A percentile compares a stretch with the other conserved stretches of the same genome.
These are phyloP conservation scores for Penicillium riverlandense DNA, from an alignment of 495 filamentous ascomycete genomes.

Conservation along the genomic window DNA sequence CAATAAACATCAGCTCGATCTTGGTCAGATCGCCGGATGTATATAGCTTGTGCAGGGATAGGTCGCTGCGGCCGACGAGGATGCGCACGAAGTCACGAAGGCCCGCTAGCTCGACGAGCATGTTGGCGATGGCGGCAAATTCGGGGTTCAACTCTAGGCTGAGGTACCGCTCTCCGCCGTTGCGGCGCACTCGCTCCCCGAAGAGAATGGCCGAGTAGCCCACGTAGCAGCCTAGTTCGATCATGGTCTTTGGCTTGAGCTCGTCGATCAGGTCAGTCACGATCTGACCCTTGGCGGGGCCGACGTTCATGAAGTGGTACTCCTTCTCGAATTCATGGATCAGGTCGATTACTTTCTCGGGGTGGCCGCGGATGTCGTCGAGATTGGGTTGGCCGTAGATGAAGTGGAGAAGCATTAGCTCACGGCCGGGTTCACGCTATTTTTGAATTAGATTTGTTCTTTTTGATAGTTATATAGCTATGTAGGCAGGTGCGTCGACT, in stretches of 20 bases:
- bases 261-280: slow-evolving; percentile 57
- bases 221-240: slow-evolving; percentile 77
- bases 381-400: slow-evolving; percentile 53
- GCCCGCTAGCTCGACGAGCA: slow-evolving; percentile 61
- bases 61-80: slow-evolving; percentile 56
- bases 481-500: not conserved
- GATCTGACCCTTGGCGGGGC: slow-evolving; percentile 61
- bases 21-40: slow-evolving; percentile 41
- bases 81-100: slow-evolving; percentile 59
- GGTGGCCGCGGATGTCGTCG: slow-evolving; percentile 55
- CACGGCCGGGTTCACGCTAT: slow-evolving; percentile 57
- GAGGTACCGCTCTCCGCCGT: slow-evolving; percentile 54
- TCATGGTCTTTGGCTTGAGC: slow-evolving; percentile 58
- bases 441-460: not conserved
- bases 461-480: not conserved
- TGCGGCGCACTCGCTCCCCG: slow-evolving; percentile 50
- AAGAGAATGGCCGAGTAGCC: slow-evolving; percentile 75
- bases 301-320: slow-evolving; percentile 71
- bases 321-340: slow-evolving; percentile 68
- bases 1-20: slow-evolving; percentile 66
- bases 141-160: slow-evolving; percentile 62
- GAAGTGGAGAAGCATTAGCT: slow-evolving; percentile 63
- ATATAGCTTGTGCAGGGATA: slow-evolving; percentile 49
- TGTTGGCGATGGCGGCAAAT: slow-evolving; percentile 55
- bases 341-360: slow-evolving; percentile 52